A percentile compares a stretch with the other conserved stretches of the same genome.
These are phyloP conservation scores for Triglochin maritima DNA, from an alignment of 106 monocot species.

Conservation along the genomic window DNA sequence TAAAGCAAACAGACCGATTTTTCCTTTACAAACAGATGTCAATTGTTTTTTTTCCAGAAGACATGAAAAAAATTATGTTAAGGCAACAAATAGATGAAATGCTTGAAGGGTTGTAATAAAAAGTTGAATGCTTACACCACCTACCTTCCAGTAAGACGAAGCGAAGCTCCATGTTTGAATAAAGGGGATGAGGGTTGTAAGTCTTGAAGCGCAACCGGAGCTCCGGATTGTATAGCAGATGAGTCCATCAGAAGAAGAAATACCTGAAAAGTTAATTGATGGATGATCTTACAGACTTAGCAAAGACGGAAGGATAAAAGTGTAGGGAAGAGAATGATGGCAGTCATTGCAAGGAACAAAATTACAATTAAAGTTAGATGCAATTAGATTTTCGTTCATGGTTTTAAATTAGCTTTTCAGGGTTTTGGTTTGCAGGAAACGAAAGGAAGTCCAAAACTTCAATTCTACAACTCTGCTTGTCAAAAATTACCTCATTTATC, in stretches of 20 bases:
- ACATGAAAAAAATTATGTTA: neutral
- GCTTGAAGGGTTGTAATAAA: neutral
- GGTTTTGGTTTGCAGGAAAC: no score
- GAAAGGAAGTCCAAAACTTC: no score
- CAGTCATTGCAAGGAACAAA: neutral
- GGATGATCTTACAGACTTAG: neutral
- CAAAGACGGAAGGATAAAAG: neutral
- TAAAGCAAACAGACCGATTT: no score
- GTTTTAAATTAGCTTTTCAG: no score
- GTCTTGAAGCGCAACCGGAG: slow-evolving; percentile 44
- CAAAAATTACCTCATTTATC: no score
- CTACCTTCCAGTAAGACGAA: slow-evolving; percentile 78
- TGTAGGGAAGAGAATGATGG: neutral
- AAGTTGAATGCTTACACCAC: neutral
- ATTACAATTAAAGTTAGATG: neutral
- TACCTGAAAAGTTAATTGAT: neutral
- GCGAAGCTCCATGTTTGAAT: slow-evolving; percentile 58
- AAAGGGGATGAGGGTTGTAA: slow-evolving; percentile 50
- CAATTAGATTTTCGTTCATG: no score
- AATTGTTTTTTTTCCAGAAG: neutral
- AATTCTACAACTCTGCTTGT: no score
- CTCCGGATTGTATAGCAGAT: slow-evolving; percentile 41
- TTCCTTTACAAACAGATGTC: no score
- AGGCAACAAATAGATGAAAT: neutral
- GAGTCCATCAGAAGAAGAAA: slow-evolving; percentile 24